phyloP scores from a whole-genome alignment of 345 rosid genomes.

The Pugionium cornutum region DNA sequence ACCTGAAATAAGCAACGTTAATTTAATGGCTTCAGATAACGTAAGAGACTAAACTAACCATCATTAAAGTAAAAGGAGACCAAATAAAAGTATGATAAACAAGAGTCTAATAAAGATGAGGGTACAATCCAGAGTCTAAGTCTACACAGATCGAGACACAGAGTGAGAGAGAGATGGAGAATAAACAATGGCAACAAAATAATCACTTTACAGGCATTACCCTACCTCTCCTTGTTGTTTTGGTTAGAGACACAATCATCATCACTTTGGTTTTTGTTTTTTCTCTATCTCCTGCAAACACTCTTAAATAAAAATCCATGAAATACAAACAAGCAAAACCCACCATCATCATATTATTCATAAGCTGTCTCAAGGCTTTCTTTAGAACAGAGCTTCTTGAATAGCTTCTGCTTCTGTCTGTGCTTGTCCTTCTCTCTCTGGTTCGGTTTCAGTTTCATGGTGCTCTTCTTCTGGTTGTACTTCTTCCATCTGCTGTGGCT shows the following conservation, averaged over 20 bases:
- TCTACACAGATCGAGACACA: constrained; percentile 26
- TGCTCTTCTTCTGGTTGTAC: too few species aligned
- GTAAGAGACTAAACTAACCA: too few species aligned
- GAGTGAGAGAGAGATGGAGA: constrained; percentile 10
- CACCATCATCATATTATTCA: constrained; percentile 26
- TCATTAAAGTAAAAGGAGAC: too few species aligned
- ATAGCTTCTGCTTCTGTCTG: constrained; percentile 39
- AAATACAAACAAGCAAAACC: constrained; percentile 29
- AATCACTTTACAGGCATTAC: constrained; percentile 37
- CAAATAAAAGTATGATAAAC: too few species aligned
- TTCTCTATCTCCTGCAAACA: constrained; percentile 31
- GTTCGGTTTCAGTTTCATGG: not conserved
- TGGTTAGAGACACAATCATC: constrained; percentile 39
- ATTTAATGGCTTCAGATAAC: too few species aligned
- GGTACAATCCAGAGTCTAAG: too few species aligned
- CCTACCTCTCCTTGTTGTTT: constrained; percentile 36
- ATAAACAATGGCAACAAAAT: constrained; percentile 38
- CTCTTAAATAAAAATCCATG: constrained; percentile 15
- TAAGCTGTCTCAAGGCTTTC: not conserved
- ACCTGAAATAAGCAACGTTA: too few species aligned
- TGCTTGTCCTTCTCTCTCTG: constrained; percentile 2
- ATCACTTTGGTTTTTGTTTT: not conserved
- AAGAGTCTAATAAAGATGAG: too few species aligned
- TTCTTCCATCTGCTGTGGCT: too few species aligned
- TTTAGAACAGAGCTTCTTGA: constrained; percentile 41